Conservation (phyloP, 768 basidiomycete genomes). For the Boletus rubropictus region DNA sequence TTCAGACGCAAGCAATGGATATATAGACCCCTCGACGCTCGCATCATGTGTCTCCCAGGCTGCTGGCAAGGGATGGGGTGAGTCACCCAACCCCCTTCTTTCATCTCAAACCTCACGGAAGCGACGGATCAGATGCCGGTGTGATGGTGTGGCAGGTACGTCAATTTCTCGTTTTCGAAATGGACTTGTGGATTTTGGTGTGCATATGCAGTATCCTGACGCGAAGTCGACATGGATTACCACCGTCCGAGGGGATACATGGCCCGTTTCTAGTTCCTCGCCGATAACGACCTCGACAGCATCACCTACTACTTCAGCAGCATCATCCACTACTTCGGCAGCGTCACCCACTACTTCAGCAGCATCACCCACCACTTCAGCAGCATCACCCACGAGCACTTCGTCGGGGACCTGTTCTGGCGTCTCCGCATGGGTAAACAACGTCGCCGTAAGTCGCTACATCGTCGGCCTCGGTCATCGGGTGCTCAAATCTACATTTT, state of each 20-base stretch:
- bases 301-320: constrained; percentile 16
- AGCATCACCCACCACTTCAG: constrained; percentile 3
- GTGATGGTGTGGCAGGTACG: constrained; percentile 43
- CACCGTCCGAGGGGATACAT: constrained; percentile 35
- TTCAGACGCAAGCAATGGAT: constrained; percentile 45
- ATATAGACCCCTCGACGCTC: constrained; percentile 52
- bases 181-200: neutral
- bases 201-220: constrained; percentile 32
- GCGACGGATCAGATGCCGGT: constrained; percentile 28
- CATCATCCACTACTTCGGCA: constrained; percentile 1
- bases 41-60: constrained; percentile 57
- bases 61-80: constrained; percentile 61
- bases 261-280: constrained; percentile 23
- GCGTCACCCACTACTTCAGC: neutral
- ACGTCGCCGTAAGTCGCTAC: constrained; percentile 31
- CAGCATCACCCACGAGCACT: too few species aligned
- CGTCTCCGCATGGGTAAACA: constrained; percentile 39
- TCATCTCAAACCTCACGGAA: neutral
- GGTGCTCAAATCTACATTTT: neutral
- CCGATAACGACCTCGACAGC: neutral
- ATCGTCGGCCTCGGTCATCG: neutral
- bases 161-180: neutral
- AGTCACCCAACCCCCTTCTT: constrained; percentile 22
- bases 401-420: constrained; percentile 35
- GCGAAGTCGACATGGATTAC: constrained; percentile 35